Evolutionary conservation across 345 rosid species (phyloP), one percentile per base, ranked within the genome.

Genomic region (Citrus australasica): DNA sequence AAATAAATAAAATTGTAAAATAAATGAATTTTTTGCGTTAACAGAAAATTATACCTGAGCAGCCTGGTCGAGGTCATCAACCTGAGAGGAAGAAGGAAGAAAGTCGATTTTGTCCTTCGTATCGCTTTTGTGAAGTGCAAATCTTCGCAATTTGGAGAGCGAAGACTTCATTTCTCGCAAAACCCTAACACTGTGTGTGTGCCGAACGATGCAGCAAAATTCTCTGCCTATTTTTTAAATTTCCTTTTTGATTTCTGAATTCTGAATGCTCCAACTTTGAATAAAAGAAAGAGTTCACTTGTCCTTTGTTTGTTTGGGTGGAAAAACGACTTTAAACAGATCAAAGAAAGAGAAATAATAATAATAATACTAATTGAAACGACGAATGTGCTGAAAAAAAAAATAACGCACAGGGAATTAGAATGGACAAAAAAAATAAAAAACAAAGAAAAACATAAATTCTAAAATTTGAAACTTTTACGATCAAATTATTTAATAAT

Each of bases 21-120:
- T 11, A 33, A 65, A 10, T 10, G 22, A 74, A 9, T 59, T 73
- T 38, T 9, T 7, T 2, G 19, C 4, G 33, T 21, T 28, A 9
- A 27, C n/a, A 13, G 30, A 69, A 37, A 35, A 76, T 13, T 24
- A 73, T 71, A 94, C 99, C 98, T 88, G 89, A 19, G 93, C 89
- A 78, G 98, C 97, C 74, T 91, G 90, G 76, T 85, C 93, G 81
- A 96, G 97, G 79, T 92, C 95, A 69, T 92, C 95, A 73, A 90
- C 81, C 77, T 86, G 92, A 77, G 91, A 81, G 3, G 91, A 79
- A 3, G 91, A 79, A 71, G 88, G 67, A 13, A 83, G 69, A 66
- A 83, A 32, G 77, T 91, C 95, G 48, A 75, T 81, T 82, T 91
- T 94, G 21, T 90, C 97, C 89, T 87, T 94, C 28, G 81, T 67